Evolutionary conservation across 257 asterid species (phyloP), one percentile per base, ranked within the genome.

Genomic region (Gentiana macrophylla): DNA sequence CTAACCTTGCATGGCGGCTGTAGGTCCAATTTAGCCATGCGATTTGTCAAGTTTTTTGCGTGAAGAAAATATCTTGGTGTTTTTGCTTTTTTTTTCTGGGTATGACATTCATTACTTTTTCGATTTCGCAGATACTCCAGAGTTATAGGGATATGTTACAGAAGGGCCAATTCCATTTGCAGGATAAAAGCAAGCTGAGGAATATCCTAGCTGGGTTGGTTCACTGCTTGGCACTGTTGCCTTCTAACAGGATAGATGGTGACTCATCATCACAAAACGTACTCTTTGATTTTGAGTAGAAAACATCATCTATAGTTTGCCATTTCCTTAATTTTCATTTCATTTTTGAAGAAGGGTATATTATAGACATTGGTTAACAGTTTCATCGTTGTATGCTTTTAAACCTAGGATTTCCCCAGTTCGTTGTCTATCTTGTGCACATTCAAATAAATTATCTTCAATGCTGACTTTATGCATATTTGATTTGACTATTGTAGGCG

Each of bases 211-310:
- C 80, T 67, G 97, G 95, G 67, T 65, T 92, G 69, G 69, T 71
- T 50, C 93, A 76, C 68, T 88, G 98, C 86, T 77, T 92, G 73
- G 72, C 79, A 50, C 58, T 92, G 65, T 72, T 92, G 78, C 83
- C 95, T 32, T 69, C 73, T 55, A 72, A 74, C 71, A 76, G 69
- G 70, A 63, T 67, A 57, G 79, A 74, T 55, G 80, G 66, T 65
- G 79, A 61, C 65, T 67, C 76, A 8, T 48, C 79, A 62, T 49
- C 52, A 52, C 54, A 75, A 83, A 80, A 82, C 68, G 96, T 89
- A 86, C 59, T 50, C 49, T 63, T 66, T 65, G 11, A 15, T 46
- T 57, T 8, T 9, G 5, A 45, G 61, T 43, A 24, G 24, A 24
- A 24, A 24, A 24, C 24, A 43, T 48, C 47, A 38, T 50, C 35